These are phyloP conservation scores for Penicillium antarcticum DNA, from an alignment of 495 filamentous ascomycete genomes.

Conservation along the genomic window DNA sequence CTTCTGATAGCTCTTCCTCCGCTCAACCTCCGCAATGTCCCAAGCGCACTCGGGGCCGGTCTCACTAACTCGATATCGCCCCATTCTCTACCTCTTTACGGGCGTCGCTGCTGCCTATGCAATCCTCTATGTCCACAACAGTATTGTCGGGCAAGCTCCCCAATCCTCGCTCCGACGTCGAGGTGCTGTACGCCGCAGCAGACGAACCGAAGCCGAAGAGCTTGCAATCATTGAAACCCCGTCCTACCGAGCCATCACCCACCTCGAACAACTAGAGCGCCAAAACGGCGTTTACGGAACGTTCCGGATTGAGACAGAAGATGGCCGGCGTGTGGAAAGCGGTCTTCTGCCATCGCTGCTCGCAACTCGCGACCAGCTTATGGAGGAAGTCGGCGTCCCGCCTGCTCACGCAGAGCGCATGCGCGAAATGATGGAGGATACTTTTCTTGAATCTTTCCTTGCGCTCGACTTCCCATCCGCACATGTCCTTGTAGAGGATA, in stretches of 20 bases:
- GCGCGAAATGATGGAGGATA: constrained; percentile 50
- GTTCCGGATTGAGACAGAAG: constrained; percentile 47
- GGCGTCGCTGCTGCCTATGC: constrained; percentile 49
- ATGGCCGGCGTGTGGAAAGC: constrained; percentile 46
- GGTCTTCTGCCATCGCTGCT: constrained; percentile 43
- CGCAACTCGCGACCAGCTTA: constrained; percentile 44
- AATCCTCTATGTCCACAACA: constrained; percentile 44
- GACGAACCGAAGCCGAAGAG: constrained; percentile 30
- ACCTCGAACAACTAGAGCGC: constrained; percentile 43
- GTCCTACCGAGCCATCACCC: constrained; percentile 40
- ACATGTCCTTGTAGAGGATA: constrained; percentile 33
- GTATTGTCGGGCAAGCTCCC: constrained; percentile 27
- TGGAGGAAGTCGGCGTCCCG: constrained; percentile 42
- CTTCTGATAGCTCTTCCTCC: constrained; percentile 16
- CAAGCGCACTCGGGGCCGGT: constrained; percentile 31
- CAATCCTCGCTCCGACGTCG: constrained; percentile 42
- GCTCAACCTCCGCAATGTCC: constrained; percentile 34
- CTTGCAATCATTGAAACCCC: constrained; percentile 27
- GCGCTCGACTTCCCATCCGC: constrained; percentile 43
- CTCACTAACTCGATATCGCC: constrained; percentile 46
- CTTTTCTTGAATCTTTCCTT: constrained; percentile 48
- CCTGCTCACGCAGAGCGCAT: constrained; percentile 42
- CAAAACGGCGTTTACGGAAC: constrained; percentile 48
- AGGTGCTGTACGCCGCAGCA: constrained; percentile 42
- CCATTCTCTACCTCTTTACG: constrained; percentile 47